Conservation (phyloP, 2,329 filamentous ascomycete genomes). For the Fusarium proliferatum region DNA sequence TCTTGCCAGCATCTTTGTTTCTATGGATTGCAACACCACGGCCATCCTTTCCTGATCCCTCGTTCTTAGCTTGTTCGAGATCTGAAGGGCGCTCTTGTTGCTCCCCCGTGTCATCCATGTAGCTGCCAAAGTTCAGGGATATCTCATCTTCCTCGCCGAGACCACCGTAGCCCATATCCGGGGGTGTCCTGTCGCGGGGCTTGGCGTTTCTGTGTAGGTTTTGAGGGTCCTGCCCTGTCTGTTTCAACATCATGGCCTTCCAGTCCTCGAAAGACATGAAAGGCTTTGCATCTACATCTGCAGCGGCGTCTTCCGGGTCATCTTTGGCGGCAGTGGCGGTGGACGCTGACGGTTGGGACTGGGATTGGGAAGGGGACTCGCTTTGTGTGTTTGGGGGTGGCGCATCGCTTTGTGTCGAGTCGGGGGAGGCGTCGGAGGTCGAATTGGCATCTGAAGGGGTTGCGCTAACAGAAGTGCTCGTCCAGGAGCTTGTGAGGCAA, state of each 20-base stretch:
- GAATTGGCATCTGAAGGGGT: constrained; percentile 30
- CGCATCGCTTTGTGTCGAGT: constrained; percentile 6
- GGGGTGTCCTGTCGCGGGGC: constrained; percentile 61
- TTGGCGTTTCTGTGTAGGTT: constrained; percentile 71
- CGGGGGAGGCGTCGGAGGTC: background rate
- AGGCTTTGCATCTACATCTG: constrained; percentile 52
- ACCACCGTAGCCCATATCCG: constrained; percentile 78
- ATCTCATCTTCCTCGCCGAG: constrained; percentile 92
- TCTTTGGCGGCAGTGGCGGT: constrained; percentile 6
- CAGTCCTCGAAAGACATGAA: constrained; percentile 99
- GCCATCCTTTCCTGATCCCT: constrained; percentile 54
- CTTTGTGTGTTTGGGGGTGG: constrained; percentile 11
- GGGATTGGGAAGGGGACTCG: constrained; percentile 1
- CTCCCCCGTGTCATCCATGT: constrained; percentile 39
- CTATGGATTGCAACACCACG: constrained; percentile 68
- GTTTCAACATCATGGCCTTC: constrained; percentile 92
- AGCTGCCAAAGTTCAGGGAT: constrained; percentile 63
- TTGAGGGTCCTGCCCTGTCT: constrained; percentile 79
- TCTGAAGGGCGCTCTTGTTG: constrained; percentile 9
- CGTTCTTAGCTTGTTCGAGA: constrained; percentile 24
- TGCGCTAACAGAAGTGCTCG: constrained; percentile 55
- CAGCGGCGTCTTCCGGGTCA: constrained; percentile 21
- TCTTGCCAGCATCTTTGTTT: constrained; percentile 94
- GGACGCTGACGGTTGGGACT: constrained; percentile 4
- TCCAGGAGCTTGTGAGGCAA: constrained; percentile 75